Conservation (phyloP, 345 rosid species). For the Odontarrhena argentea region DNA sequence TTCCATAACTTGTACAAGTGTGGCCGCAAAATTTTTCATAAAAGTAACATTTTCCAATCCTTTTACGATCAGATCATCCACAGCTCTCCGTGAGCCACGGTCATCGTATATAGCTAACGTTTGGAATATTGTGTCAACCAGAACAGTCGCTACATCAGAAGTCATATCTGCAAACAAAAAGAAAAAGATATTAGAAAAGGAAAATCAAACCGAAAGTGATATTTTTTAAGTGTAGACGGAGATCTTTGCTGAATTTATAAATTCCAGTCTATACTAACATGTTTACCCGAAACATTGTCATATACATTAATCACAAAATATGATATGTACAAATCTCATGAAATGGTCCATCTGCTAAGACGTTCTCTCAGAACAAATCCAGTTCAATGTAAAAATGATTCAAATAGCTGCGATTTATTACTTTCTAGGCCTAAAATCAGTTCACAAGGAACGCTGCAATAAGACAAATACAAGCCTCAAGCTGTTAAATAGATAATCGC, state of each 20-base stretch:
- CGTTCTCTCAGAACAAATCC: not conserved
- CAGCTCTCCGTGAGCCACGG: constrained; percentile 75
- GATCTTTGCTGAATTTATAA: not conserved
- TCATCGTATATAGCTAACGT: constrained; percentile 78
- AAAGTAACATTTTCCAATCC: constrained; percentile 56
- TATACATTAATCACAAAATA: not conserved
- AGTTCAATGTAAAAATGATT: constrained; percentile 9
- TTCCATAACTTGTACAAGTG: constrained; percentile 87
- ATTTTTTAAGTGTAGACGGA: not conserved
- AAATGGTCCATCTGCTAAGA: not conserved
- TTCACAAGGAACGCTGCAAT: not conserved
- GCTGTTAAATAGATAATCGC: too few relatives aligned
- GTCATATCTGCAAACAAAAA: constrained; percentile 62
- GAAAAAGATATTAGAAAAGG: not conserved
- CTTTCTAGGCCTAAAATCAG: not conserved
- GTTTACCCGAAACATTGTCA: not conserved
- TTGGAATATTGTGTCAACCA: constrained; percentile 76
- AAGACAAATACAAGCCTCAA: not conserved
- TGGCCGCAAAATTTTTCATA: constrained; percentile 84
- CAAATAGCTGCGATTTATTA: not conserved
- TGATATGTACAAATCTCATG: not conserved
- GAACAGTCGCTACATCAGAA: constrained; percentile 52
- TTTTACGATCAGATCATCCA: constrained; percentile 69
- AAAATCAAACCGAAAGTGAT: not conserved
- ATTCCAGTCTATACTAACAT: not conserved